These are phyloP conservation scores for Penicillium sp. DNA, from an alignment of 2,329 filamentous ascomycete species.

Conservation along the genomic window DNA sequence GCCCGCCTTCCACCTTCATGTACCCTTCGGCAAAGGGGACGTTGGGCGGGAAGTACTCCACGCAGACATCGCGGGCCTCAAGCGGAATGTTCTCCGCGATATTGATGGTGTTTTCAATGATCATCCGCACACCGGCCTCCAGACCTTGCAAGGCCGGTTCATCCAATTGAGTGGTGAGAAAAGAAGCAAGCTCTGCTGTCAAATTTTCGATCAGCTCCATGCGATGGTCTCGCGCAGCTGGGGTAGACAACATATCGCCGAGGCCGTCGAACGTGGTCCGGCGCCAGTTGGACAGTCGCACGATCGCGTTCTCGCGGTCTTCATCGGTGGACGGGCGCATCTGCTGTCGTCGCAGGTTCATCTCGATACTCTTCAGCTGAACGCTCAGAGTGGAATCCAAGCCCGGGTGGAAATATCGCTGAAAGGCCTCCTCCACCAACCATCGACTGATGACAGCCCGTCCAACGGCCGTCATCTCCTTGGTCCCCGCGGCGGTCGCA, in stretches of 20 bases:
- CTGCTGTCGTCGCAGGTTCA: slow-evolving; percentile 78
- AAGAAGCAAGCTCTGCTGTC: slow-evolving; percentile 67
- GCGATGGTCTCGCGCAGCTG: slow-evolving; percentile 67
- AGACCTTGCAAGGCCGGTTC: slow-evolving; percentile 78
- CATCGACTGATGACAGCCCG: slow-evolving; percentile 85
- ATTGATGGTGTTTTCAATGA: slow-evolving; percentile 84
- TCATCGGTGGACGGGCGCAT: slow-evolving; percentile 73
- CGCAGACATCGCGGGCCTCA: slow-evolving; percentile 86
- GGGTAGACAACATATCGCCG: slow-evolving; percentile 66
- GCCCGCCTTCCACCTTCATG: slow-evolving; percentile 78
- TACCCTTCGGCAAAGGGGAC: slow-evolving; percentile 67
- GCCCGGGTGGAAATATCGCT: slow-evolving; percentile 88
- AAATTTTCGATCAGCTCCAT: slow-evolving; percentile 69
- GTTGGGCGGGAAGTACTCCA: slow-evolving; percentile 82
- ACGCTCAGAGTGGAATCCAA: slow-evolving; percentile 74
- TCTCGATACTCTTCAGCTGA: slow-evolving; percentile 82
- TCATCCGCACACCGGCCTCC: slow-evolving; percentile 87
- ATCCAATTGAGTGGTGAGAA: slow-evolving; percentile 71
- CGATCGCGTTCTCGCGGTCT: slow-evolving; percentile 83
- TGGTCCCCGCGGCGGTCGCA: slow-evolving; percentile 81
- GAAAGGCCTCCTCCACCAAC: slow-evolving; percentile 88
- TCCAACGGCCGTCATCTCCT: slow-evolving; percentile 97
- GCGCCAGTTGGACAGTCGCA: slow-evolving; percentile 89
- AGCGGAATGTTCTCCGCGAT: slow-evolving; percentile 84
- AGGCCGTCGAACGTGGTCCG: slow-evolving; percentile 93